A percentile compares a stretch with the other conserved stretches of the same genome.
Conservation (phyloP, 768 basidiomycete genomes). For the Ephemerocybe angulata region DNA sequence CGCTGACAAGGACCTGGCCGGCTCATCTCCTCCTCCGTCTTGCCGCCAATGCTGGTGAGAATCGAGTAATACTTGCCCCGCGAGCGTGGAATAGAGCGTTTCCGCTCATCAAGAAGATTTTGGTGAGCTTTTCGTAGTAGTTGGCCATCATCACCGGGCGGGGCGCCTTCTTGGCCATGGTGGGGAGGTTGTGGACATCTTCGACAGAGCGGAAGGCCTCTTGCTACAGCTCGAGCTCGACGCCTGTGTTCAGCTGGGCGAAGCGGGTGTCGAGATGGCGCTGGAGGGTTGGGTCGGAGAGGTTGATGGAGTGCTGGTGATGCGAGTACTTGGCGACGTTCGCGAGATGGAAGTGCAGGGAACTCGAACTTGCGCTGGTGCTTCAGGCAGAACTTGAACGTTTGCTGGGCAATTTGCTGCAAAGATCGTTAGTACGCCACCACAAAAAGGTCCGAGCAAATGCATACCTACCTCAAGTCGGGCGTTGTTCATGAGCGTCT, state of each 20-base stretch:
- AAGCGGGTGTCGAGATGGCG: slow-evolving; percentile 97
- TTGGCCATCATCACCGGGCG: slow-evolving; percentile 97
- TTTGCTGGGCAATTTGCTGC: slow-evolving; percentile 93
- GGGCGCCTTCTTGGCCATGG: slow-evolving; percentile 88
- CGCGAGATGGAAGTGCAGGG: slow-evolving; percentile 85
- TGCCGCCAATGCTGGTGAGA: slow-evolving; percentile 67
- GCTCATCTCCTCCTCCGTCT: slow-evolving; percentile 72
- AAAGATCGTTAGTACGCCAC: slow-evolving; percentile 2
- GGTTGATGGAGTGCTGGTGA: slow-evolving; percentile 92
- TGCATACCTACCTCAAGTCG: slow-evolving; percentile 76
- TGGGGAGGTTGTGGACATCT: slow-evolving; percentile 94
- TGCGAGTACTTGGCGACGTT: slow-evolving; percentile 95
- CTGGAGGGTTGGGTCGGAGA: slow-evolving; percentile 89
- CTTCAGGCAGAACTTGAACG: slow-evolving; percentile 93
- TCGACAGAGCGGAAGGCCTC: slow-evolving; percentile 98
- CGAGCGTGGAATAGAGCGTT: slow-evolving; percentile 96
- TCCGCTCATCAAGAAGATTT: slow-evolving; percentile 93
- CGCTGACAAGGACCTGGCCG: slow-evolving; percentile 87
- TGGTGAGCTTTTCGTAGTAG: slow-evolving; percentile 97
- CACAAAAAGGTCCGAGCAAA: neutral
- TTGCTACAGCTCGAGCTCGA: slow-evolving; percentile 98
- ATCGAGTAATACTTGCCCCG: slow-evolving; percentile 85
- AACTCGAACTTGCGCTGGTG: slow-evolving; percentile 96
- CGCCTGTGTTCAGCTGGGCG: slow-evolving; percentile 92
- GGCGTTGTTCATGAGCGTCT: slow-evolving; percentile 95